Evolutionary conservation across 352 stramenopile species (phyloP), one percentile per base, ranked within the genome.

Genomic region (Globisporangium alternatum): DNA sequence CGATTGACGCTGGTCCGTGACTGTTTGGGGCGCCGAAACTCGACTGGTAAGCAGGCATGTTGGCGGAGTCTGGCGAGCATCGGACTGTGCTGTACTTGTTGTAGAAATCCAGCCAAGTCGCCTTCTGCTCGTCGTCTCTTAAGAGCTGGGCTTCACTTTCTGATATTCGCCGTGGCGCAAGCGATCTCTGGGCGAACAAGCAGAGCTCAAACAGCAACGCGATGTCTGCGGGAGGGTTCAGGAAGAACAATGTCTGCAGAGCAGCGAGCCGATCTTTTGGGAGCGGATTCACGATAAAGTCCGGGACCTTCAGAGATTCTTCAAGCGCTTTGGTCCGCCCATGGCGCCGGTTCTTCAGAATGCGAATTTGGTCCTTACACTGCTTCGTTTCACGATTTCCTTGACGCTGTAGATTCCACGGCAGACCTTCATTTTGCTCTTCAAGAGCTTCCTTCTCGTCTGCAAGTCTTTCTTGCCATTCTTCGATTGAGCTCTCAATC

Each of bases 211-310:
- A 76, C 17, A 81, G 48, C 35, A 79, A 59, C 17, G 76, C 67
- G 9, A 89, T 44, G 28, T 83, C 64, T 19, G 57, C 60, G 0
- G 80, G 78, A 45, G 80, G 71, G 2, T 65, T 59, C 10, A 86
- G 43, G 54, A 80, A 80, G 53, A 86, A 86, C 21, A 89, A 65
- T 17, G 80, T 57, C 51, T 75, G 61, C 19, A 79, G 54, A 0
- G 68, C 72, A 8, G 78, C 62, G 0, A 37, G 2, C 19, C 55
- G 58, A 22, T 68, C 31, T 15, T 41, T 58, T n/a, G 78, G 74
- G 19, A 89, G 67, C 0, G 74, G 70, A n/a, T 62, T 74, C 1
- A 73, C 67, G 9, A 81, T 41, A 51, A 71, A 80, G 0, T 45
- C 6, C 1, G 76, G 76, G 49, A 76, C 70, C n/a, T 19, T 33